A percentile compares a stretch with the other conserved stretches of the same genome.
These are phyloP conservation scores for Helotiales sp. DNA, from an alignment of 2,329 filamentous ascomycete genomes.

Conservation along the genomic window DNA sequence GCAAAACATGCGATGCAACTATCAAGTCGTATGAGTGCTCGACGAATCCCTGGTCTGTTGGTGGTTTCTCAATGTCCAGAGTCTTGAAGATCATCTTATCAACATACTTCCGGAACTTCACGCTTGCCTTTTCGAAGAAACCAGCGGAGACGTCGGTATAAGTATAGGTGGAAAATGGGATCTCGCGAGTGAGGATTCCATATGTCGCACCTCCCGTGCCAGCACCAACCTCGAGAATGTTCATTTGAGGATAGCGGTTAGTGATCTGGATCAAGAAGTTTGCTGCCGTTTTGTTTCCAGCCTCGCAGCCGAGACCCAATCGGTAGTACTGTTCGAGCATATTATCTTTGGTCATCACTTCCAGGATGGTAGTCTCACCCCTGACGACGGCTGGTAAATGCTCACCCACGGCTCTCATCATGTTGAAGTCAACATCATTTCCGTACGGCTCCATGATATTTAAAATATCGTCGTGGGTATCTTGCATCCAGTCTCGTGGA, in stretches of 20 bases:
- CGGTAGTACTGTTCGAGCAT: too few species aligned
- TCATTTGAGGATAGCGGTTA: slow-evolving; percentile 25
- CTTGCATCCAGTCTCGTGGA: too few species aligned
- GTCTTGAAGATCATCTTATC: slow-evolving; percentile 37
- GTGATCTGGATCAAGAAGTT: too few species aligned
- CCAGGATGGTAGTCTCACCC: too few species aligned
- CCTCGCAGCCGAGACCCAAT: too few species aligned
- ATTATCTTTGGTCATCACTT: background rate
- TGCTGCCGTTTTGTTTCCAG: too few species aligned
- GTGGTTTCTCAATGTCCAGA: slow-evolving; percentile 31
- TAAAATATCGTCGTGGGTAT: too few species aligned
- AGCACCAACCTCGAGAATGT: slow-evolving; percentile 49
- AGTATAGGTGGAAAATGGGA: background rate
- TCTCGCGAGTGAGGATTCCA: slow-evolving; percentile 44
- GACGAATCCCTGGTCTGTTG: slow-evolving; percentile 28
- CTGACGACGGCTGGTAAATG: too few species aligned
- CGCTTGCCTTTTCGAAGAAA: slow-evolving; percentile 48
- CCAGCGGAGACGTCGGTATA: slow-evolving; percentile 51
- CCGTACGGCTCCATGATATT: too few species aligned
- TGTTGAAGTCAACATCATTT: too few species aligned
- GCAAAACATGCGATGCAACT: too few species aligned
- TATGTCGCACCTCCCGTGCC: slow-evolving; percentile 23
- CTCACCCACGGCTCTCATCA: too few species aligned
- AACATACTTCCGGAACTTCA: slow-evolving; percentile 35
- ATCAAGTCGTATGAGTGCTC: slow-evolving; percentile 32